These are phyloP conservation scores for Globisporangium paddicum DNA, from an alignment of 352 stramenopile genomes.

Conservation along the genomic window DNA sequence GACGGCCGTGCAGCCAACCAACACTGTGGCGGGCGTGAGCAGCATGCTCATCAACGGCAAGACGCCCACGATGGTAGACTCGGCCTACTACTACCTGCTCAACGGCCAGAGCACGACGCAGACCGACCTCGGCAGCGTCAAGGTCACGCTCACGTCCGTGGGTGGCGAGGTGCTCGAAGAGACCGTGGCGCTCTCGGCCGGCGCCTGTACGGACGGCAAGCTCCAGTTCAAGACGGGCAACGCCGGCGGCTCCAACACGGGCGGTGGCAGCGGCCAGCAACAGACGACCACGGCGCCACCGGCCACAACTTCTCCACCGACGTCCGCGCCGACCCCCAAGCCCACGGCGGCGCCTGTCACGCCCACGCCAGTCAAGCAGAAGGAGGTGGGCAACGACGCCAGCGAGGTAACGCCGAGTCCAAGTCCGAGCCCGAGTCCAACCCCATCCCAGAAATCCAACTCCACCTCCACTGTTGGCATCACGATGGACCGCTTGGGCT, in stretches of 20 bases:
- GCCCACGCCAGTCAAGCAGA: not conserved
- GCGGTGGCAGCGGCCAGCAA: conserved; percentile 5
- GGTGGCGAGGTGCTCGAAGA: conserved; percentile 35
- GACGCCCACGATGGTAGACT: conserved; percentile 44
- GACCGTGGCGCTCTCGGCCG: conserved; percentile 32
- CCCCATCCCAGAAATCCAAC: not conserved
- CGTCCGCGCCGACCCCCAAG: conserved; percentile 14
- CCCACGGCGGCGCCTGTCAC: not conserved
- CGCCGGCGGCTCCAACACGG: conserved; percentile 2
- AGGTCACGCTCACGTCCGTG: conserved; percentile 39
- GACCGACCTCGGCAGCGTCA: conserved; percentile 28
- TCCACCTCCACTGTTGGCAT: not conserved
- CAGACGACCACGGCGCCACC: conserved; percentile 14
- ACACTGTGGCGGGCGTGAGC: conserved; percentile 23
- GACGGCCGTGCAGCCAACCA: conserved; percentile 36
- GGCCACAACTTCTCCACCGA: conserved; percentile 7
- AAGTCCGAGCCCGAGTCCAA: not conserved
- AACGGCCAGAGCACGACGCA: conserved; percentile 27
- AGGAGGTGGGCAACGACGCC: conserved; percentile 2
- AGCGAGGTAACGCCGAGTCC: not conserved
- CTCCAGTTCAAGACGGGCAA: conserved; percentile 30
- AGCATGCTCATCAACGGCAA: conserved; percentile 34
- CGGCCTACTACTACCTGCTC: conserved; percentile 65
- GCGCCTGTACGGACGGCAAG: conserved; percentile 32
- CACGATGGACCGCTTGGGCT: conserved; percentile 2